Evolutionary conservation across 768 basidiomycete genomes (phyloP), one percentile per base, ranked within the genome.

Genomic region (Pisolithus orientalis): DNA sequence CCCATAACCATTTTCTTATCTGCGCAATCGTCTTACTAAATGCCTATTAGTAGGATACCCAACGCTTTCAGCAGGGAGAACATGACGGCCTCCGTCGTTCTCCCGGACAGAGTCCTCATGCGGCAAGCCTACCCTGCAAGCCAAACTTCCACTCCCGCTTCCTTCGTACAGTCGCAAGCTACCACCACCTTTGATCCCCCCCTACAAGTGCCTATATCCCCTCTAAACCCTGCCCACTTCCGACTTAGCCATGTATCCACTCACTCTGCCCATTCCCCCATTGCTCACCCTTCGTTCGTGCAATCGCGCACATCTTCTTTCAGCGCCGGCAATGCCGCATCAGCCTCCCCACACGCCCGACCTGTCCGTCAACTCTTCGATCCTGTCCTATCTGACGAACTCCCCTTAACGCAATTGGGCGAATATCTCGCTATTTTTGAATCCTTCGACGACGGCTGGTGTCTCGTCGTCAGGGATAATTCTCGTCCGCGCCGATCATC

Each of bases 401-500:
- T 90, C 27, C 68, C 82, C 32, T 53, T 86, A 53, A 62, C 72
- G 17, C 63, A 59, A 32, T 59, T 75, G 11, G 83, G 84, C 38
- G 86, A 91, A 63, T 71, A 70, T 34, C 67, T 90, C 39, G 78
- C 76, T 1, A 68, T 89, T 28, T 72, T 88, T 3, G 79, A 80
- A 54, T 80, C 80, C 5, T 87, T 83, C 59, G 84, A 90, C 53
- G 88, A 90, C 52, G 88, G 87, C 2, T 91, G 88, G 88, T 87
- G 84, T 58, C 74, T 87, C 48, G 84, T 87, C 48, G 82, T 79
- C 17, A 73, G 84, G 28, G 79, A 84, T 54, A 64, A 43, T 54
- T 57, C 53, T 61, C 66, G 25, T 58, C 73, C 73, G 57, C 76
- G 75, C 1, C 68, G 34, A 52, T 72, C 72, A 50, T 77, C 76